Evolutionary conservation across 2,329 filamentous ascomycete species (phyloP), one percentile per base, ranked within the genome.

Genomic region (Catunica adiposa): DNA sequence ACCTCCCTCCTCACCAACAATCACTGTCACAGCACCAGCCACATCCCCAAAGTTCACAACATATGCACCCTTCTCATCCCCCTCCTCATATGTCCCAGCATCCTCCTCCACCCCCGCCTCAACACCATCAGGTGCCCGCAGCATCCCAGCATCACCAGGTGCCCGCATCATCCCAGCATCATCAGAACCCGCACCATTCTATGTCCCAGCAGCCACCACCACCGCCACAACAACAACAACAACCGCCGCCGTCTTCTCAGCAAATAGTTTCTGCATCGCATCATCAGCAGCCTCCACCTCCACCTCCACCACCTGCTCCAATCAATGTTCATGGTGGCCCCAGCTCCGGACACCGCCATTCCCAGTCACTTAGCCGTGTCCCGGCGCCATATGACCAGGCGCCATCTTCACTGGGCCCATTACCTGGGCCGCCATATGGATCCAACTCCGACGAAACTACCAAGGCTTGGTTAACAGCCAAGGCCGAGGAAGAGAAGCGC

Each of bases 401-500:
- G 11, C 11, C 29, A 34, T 31, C 15, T 29, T 26, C 58, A 52
- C 58, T 23, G 48, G 51, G 26, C 53, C 51, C 37, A 54, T 56
- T 42, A 17, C 72, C 77, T 1, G 76, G 78, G 29, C 80, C 82
- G 26, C 75, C 77, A 42, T 77, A 80, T 65, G 84, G 82, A 77
- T 78, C 83, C 63, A 77, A 76, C 51, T 73, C 77, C 34, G 83
- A 86, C 63, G 83, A 87, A 38, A 76, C 80, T 2, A 84, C 86
- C 80, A 79, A 77, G 59, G 77, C 74, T 55, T 89, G 84, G 84
- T 70, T 88, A 22, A 69, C 77, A 55, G 80, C 84, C 54, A 86
- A 82, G 66, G 72, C 79, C 0, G 85, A 89, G 66, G 84, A 89
- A 64, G 84, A 89, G 63, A 79, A 75, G 64, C 76, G 80, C 59